Percentiles rank a stretch among this genome's conserved stretches.
phyloP scores from a whole-genome alignment of 1,139 yeast species.

The Kodamaea arcana region DNA sequence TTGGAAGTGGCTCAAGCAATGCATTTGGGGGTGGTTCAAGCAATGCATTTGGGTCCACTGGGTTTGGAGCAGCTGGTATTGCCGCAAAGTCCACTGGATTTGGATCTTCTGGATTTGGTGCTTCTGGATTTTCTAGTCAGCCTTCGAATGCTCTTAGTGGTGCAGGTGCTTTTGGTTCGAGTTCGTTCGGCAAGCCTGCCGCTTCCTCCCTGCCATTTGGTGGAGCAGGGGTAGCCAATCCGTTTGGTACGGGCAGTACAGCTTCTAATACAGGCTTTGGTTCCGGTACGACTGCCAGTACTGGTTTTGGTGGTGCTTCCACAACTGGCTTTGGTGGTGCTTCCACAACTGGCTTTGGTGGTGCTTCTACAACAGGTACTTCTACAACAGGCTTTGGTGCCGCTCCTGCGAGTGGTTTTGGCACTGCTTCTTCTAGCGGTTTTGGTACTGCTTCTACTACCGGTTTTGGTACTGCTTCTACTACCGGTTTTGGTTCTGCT shows the following conservation, averaged over 20 bases:
- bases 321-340: slow-evolving; percentile 6
- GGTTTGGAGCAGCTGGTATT: not conserved
- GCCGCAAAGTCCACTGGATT: slow-evolving; percentile 7
- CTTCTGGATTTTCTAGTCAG: slow-evolving; percentile 1
- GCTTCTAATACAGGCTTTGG: not conserved
- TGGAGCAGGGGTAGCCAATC: slow-evolving; percentile 2
- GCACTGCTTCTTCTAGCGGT: not conserved
- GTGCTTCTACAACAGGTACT: slow-evolving; percentile 5
- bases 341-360: slow-evolving; percentile 10
- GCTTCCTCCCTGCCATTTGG: slow-evolving; percentile 3
- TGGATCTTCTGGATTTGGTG: slow-evolving; percentile 12
- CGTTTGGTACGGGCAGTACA: slow-evolving; percentile 9
- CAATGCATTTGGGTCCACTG: slow-evolving; percentile 5
- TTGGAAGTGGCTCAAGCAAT: slow-evolving; percentile 4
- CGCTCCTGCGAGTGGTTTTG: slow-evolving; percentile 2
- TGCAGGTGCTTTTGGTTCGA: slow-evolving; percentile 1
- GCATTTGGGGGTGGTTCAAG: slow-evolving; percentile 8
- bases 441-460: not conserved
- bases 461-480: slow-evolving; percentile 1
- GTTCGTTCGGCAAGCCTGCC: slow-evolving; percentile 1
- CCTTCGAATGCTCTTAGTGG: not conserved
- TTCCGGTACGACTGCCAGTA: slow-evolving; percentile 5
- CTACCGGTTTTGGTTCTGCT: slow-evolving; percentile 2
- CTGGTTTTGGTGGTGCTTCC: slow-evolving; percentile 10
- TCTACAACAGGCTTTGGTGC: slow-evolving; percentile 5